Conservation (phyloP, 1,139 yeast genomes). For the Pichia sp. region DNA sequence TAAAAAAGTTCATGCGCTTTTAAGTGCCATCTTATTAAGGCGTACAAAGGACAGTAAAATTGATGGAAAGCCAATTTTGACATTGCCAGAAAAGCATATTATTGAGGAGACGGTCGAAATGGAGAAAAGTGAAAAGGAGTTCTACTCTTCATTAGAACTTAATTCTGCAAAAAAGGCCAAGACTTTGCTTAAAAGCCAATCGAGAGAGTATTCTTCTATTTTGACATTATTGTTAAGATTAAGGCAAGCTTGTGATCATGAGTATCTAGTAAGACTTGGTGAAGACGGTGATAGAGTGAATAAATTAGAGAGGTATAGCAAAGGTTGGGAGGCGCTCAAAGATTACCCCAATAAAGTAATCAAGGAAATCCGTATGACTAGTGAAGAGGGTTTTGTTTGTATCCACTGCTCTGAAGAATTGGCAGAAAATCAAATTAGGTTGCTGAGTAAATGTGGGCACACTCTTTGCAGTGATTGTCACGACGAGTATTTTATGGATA, state of each 20-base stretch:
- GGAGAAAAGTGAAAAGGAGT: slow-evolving; percentile 42
- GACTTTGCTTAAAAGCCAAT: slow-evolving; percentile 32
- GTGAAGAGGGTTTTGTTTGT: slow-evolving; percentile 42
- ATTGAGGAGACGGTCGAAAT: slow-evolving; percentile 41
- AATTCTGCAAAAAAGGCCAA: slow-evolving; percentile 52
- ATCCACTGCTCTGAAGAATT: slow-evolving; percentile 59
- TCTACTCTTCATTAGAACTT: slow-evolving; percentile 51
- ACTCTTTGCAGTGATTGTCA: slow-evolving; percentile 57
- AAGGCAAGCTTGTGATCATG: slow-evolving; percentile 89
- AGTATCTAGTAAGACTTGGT: slow-evolving; percentile 64
- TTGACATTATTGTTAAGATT: slow-evolving; percentile 69
- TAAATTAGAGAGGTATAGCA: slow-evolving; percentile 12
- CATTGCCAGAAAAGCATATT: slow-evolving; percentile 60
- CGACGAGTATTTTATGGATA: slow-evolving; percentile 39
- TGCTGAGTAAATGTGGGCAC: slow-evolving; percentile 63
- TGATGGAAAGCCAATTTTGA: slow-evolving; percentile 72
- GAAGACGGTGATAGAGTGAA: slow-evolving; percentile 25
- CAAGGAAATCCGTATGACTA: slow-evolving; percentile 10
- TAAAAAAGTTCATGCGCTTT: slow-evolving; percentile 42
- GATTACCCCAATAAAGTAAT: slow-evolving; percentile 5
- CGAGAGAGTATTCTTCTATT: slow-evolving; percentile 37
- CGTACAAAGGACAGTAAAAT: slow-evolving; percentile 67
- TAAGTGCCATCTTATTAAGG: slow-evolving; percentile 71
- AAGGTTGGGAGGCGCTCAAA: slow-evolving; percentile 15
- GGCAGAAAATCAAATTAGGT: slow-evolving; percentile 36